Conservation (phyloP, 2,329 filamentous ascomycete species). For the Cordyceps farinosa region DNA sequence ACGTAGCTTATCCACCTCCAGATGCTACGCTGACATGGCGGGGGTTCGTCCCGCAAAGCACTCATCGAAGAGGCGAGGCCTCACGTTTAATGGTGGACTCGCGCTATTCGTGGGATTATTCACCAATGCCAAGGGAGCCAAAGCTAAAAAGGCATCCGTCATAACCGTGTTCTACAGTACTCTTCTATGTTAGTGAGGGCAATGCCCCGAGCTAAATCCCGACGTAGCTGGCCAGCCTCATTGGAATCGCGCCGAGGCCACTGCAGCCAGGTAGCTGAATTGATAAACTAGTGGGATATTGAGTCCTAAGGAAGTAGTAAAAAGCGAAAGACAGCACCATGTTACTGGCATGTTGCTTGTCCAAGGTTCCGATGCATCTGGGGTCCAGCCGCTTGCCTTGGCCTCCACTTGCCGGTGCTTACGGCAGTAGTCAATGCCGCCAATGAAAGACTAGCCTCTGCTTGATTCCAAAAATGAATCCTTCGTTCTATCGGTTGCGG, state of each 20-base stretch:
- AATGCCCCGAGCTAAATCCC: too few relatives aligned
- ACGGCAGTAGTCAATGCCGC: background rate
- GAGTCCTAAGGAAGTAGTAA: background rate
- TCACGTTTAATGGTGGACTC: background rate
- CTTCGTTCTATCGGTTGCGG: background rate
- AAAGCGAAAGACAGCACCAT: background rate
- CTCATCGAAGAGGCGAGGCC: background rate
- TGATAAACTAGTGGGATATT: background rate
- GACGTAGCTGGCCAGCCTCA: background rate
- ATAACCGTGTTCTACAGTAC: background rate
- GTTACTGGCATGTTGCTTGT: background rate
- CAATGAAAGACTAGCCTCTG: background rate
- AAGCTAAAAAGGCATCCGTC: background rate
- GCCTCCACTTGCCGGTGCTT: conserved; percentile 1
- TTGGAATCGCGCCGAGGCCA: too few relatives aligned
- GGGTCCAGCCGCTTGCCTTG: background rate
- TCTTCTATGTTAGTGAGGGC: too few relatives aligned
- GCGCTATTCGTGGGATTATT: conserved; percentile 11
- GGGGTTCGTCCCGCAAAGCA: background rate
- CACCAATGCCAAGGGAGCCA: background rate
- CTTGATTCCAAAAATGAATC: background rate
- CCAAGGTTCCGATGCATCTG: too few relatives aligned
- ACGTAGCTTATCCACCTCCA: background rate
- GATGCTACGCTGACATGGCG: conserved; percentile 18
- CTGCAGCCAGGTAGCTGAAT: background rate